A percentile compares a stretch with the other conserved stretches of the same genome.
Conservation (phyloP, 2,329 filamentous ascomycete species). For the Neophaeococcomyces mojaviensis region DNA sequence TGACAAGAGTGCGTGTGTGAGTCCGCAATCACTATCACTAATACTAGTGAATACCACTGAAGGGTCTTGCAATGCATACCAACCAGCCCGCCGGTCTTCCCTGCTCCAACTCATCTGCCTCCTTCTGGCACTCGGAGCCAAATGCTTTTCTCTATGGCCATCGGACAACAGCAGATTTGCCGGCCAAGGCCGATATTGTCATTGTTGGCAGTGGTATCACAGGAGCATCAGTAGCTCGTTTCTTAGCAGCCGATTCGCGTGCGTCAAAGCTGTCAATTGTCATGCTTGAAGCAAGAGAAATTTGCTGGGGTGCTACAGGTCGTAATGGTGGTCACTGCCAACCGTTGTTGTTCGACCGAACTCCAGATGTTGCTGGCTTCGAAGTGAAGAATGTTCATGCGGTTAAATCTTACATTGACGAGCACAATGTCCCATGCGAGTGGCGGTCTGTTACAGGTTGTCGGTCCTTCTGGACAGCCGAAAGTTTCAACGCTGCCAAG, state of each 20-base stretch:
- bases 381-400: constrained; percentile 17
- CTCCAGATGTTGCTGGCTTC: constrained; percentile 17
- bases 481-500: constrained; percentile 9
- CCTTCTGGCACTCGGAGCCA: constrained; percentile 8
- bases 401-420: constrained; percentile 15
- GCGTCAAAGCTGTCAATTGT: constrained; percentile 25
- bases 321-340: constrained; percentile 26
- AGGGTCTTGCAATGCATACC: too few relatives aligned
- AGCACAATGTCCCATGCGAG: constrained; percentile 17
- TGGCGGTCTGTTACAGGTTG: constrained; percentile 16
- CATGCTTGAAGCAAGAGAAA: constrained; percentile 34
- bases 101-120: neutral
- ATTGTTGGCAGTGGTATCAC: constrained; percentile 36
- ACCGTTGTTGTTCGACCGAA: constrained; percentile 32
- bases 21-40: too few relatives aligned
- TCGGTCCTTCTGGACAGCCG: constrained; percentile 11
- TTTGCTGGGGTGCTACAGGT: neutral
- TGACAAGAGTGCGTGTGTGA: too few relatives aligned
- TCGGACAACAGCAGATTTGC: constrained; percentile 15
- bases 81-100: neutral
- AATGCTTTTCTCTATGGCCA: constrained; percentile 7
- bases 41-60: too few relatives aligned
- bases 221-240: constrained; percentile 29
- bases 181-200: constrained; percentile 26
- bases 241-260: constrained; percentile 21